Evolutionary conservation across 2,329 filamentous ascomycete species (phyloP).

Genomic region (Coniochaeta ligniaria): DNA sequence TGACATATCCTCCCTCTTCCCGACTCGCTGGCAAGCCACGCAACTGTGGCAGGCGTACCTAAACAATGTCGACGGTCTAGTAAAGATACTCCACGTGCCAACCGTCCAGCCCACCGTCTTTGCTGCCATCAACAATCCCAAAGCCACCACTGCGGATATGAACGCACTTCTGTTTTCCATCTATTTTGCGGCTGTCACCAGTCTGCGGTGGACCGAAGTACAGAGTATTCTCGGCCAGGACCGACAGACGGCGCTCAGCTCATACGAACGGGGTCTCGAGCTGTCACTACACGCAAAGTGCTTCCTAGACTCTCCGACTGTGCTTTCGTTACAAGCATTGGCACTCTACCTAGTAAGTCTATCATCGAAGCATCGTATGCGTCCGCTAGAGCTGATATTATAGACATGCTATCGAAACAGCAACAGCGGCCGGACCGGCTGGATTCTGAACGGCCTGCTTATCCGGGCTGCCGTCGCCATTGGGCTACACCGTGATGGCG

Average conservation of each 20-base stretch:
- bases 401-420: constrained; percentile 22
- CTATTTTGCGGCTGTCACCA: neutral
- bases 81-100: neutral
- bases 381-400: neutral
- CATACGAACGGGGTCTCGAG: neutral
- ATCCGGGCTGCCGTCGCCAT: constrained; percentile 38
- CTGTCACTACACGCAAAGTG: neutral
- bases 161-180: neutral
- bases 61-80: neutral
- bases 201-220: neutral
- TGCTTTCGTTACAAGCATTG: neutral
- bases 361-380: constrained; percentile 5
- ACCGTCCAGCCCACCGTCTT: neutral
- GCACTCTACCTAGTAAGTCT: constrained; percentile 21
- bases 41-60: neutral
- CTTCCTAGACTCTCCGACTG: neutral
- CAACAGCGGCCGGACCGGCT: constrained; percentile 25
- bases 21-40: neutral
- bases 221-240: neutral
- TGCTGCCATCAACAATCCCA: neutral
- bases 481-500: constrained; percentile 29
- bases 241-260: neutral
- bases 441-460: constrained; percentile 34
- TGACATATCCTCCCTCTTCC: neutral
- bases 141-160: neutral